These are phyloP conservation scores for Colletotrichum musae DNA, from an alignment of 2,329 filamentous ascomycete species.

Conservation along the genomic window DNA sequence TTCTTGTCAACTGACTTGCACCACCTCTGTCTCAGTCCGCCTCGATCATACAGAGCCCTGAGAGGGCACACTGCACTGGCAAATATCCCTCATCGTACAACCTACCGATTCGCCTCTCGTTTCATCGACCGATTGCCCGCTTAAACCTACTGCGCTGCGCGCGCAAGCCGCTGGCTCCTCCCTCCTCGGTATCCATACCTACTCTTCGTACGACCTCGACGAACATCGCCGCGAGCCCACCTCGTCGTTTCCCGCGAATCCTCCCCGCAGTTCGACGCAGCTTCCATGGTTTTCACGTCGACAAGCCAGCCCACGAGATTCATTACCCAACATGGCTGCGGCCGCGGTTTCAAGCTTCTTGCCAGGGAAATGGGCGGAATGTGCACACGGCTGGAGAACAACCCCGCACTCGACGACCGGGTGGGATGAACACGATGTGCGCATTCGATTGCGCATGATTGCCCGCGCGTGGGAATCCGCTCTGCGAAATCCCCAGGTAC, in stretches of 20 bases:
- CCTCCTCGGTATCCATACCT: slow-evolving; percentile 4
- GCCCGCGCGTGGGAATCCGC: slow-evolving; percentile 51
- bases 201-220: slow-evolving; percentile 19
- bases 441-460: slow-evolving; percentile 47
- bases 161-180: slow-evolving; percentile 20
- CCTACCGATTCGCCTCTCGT: slow-evolving; percentile 2
- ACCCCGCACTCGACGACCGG: slow-evolving; percentile 52
- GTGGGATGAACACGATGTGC: slow-evolving; percentile 51
- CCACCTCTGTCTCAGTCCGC: slow-evolving; percentile 24
- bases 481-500: slow-evolving; percentile 44
- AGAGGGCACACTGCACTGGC: not conserved
- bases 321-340: slow-evolving; percentile 68
- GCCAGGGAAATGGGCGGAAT: slow-evolving; percentile 59
- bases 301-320: slow-evolving; percentile 58
- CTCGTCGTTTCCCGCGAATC: slow-evolving; percentile 12
- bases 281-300: slow-evolving; percentile 68
- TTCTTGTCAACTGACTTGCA: slow-evolving; percentile 27
- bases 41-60: not conserved
- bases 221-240: slow-evolving; percentile 30
- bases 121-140: slow-evolving; percentile 3
- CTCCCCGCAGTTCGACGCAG: slow-evolving; percentile 47
- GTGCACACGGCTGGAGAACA: slow-evolving; percentile 53
- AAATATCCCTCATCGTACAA: not conserved
- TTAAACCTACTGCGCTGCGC: not conserved
- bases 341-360: slow-evolving; percentile 60